Evolutionary conservation across 306 rosid genomes (phyloP), one percentile per base, ranked within the genome.

Genomic region (Heteromeles arbutifolia): DNA sequence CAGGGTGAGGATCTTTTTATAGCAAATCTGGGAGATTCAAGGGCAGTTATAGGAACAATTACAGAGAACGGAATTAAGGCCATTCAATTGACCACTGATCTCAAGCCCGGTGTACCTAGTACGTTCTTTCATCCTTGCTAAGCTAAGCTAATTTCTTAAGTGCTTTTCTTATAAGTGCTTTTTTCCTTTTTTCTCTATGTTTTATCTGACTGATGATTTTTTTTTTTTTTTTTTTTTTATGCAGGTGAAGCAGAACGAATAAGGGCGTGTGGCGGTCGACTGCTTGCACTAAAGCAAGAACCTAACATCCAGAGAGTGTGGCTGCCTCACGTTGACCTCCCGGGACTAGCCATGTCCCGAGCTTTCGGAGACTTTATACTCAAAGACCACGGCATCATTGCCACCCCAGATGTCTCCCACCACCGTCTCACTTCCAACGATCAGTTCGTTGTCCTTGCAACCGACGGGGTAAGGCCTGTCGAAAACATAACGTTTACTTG

Each of bases 301-400:
- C 83, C 88, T 32, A 89, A 89, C 66, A 81, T 88, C 59, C 89
- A 87, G 31, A 57, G 94, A 77, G 91, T 90, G 34, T 92, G 96
- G 94, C 50, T 87, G 48, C 94, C 96, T 0, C 24, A 77, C 5
- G 81, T 81, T 31, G 87, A 82, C 64, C 24, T 70, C 21, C 95
- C 93, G 10, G 96, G 96, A 54, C 81, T 93, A 43, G 98, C 96
- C 84, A 90, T 90, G 96, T 92, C 97, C 11, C 77, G 93, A 65
- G 87, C 96, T 79, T 86, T 92, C 12, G 97, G 97, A 37, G 97
- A 92, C 75, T 90, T 87, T 39, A 4, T 86, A n/a, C 91, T 92
- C 57, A 92, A 92, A 74, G 84, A 90, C 44, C 71, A 88, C 24
- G 96, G 97, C 78, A 65, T 92, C 69, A 92, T 83, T 69, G 87